Evolutionary conservation across 2,329 filamentous ascomycete species (phyloP), one percentile per base, ranked within the genome.

Genomic region (Fonsecaea pugnacius): DNA sequence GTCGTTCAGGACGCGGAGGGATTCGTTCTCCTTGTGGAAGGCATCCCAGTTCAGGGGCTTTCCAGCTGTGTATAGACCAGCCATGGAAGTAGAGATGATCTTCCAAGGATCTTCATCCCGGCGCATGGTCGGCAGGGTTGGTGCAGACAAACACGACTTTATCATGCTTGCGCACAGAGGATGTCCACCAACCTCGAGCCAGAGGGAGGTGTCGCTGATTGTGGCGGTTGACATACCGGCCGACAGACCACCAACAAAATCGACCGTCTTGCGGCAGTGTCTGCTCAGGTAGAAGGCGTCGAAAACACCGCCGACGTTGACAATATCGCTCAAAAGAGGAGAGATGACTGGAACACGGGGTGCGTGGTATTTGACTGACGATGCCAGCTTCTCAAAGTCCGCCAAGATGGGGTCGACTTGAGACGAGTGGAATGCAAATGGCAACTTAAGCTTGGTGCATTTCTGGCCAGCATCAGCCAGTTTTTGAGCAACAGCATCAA

Each of bases 1-100:
- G n/a, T 84, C 79, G n/a, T 90, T 77, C 16, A 91, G 78, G 48
- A 84, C 79, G 48, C 88, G 83, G 1, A 81, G 80, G 40, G 78
- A 73, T 69, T 85, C 83, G 59, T 79, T 79, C 58, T 79, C 77
- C 48, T 77, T 75, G 65, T 80, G 78, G 63, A 79, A 79, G 52
- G 79, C 77, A 57, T 76, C 76, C 77, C 78, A 80, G 63, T 74
- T 70, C 43, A 80, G 63, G 7, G 78, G 73, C 43, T 79, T 70
- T 7, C 79, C 78, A 36, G 74, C 70, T n/a, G 74, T 61, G 60
- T 81, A 77, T 1, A 79, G 67, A 10, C 70, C 64, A 0, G 73
- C 73, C 54, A 79, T 69, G 36, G 74, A 77, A 21, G 70, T 74
- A 0, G 76, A 74, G 16, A 78, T 70, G 36, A 77, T 75, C 70